A percentile compares a stretch with the other conserved stretches of the same genome.
Conservation (phyloP, 768 basidiomycete genomes). For the Rubroboletus satanas region DNA sequence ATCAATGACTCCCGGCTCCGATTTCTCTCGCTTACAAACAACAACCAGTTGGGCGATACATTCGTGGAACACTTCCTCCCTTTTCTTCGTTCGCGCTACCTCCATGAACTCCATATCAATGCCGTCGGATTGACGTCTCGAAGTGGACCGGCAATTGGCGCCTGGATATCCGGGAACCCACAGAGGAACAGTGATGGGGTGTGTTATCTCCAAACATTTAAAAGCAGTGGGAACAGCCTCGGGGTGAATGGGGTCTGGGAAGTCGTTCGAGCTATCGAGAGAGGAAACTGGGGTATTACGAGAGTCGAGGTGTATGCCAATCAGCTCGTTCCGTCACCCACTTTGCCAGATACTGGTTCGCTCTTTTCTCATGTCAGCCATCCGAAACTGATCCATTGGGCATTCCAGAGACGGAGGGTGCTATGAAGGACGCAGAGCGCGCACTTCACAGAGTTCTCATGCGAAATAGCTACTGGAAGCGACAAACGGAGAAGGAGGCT, state of each 20-base stretch:
- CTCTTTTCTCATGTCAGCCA: constrained; percentile 3
- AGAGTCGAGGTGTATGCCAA: constrained; percentile 51
- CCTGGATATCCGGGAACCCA: constrained; percentile 45
- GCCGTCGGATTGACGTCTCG: constrained; percentile 42
- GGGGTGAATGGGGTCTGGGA: constrained; percentile 43
- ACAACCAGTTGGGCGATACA: constrained; percentile 43
- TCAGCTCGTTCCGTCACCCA: constrained; percentile 21
- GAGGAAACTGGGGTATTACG: constrained; percentile 47
- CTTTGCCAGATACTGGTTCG: constrained; percentile 5
- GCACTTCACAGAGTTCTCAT: constrained; percentile 36
- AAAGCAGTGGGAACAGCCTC: constrained; percentile 56
- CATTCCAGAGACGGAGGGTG: constrained; percentile 17
- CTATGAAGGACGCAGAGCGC: constrained; percentile 35
- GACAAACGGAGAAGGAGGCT: constrained; percentile 45
- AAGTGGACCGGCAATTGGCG: constrained; percentile 42
- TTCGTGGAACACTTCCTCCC: constrained; percentile 52
- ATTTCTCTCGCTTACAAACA: constrained; percentile 49
- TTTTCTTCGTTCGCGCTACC: constrained; percentile 40
- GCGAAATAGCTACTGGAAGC: constrained; percentile 49
- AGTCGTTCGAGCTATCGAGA: constrained; percentile 46
- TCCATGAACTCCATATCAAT: constrained; percentile 53
- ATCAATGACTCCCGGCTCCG: constrained; percentile 52
- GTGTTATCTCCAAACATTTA: constrained; percentile 47
- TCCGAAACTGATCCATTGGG: constrained; percentile 14
- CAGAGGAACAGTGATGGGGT: constrained; percentile 8